These are phyloP conservation scores for Silene noctiflora DNA, from an alignment of 179 eudicot species.

Conservation along the genomic window DNA sequence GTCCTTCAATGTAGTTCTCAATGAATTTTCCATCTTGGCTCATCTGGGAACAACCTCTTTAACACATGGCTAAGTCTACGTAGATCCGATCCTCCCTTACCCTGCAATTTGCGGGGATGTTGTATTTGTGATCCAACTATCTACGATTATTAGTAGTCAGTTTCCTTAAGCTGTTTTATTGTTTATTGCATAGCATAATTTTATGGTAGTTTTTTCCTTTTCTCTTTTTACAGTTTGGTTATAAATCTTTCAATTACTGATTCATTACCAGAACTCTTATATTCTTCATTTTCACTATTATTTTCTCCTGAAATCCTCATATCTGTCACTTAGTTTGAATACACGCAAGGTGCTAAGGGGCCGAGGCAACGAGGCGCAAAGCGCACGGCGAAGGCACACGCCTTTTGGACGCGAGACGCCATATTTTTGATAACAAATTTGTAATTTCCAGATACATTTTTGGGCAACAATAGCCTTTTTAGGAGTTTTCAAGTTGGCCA, in stretches of 20 bases:
- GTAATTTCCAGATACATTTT: no score
- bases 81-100: not conserved
- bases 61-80: no score
- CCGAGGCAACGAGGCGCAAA: no score
- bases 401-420: no score
- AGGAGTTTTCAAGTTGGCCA: no score
- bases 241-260: not conserved
- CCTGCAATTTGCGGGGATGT: not conserved
- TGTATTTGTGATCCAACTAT: not conserved
- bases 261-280: not conserved
- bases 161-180: conserved; percentile 32
- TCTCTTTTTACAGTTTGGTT: not conserved
- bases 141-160: not conserved
- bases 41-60: no score
- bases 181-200: conserved; percentile 37
- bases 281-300: not conserved
- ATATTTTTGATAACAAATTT: no score
- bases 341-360: no score
- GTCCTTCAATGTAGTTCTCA: no score
- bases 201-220: not conserved
- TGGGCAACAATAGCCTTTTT: no score
- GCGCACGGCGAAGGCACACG: no score
- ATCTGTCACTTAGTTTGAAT: not conserved
- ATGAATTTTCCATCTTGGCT: no score
- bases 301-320: conserved; percentile 12